Base-by-base conservation (phyloP, 2,329 filamentous ascomycete genomes). In the Colletotrichum sp. region DNA sequence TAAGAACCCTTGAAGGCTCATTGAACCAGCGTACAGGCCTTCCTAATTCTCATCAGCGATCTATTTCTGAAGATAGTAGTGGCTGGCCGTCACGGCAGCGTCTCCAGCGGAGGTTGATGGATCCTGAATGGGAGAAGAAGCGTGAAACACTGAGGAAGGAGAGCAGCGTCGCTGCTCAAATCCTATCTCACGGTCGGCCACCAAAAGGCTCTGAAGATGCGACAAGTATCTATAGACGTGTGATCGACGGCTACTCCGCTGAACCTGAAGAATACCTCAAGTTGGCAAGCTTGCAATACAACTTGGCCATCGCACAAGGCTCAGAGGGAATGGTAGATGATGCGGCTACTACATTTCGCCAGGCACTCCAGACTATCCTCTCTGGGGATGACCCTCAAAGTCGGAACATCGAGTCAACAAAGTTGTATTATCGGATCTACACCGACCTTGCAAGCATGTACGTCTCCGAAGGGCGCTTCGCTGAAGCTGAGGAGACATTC, bases 321-420 rank as follows among this genome's bases (percentile, higher is more conserved):
- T 48, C 38, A 48, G 38, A 48, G 38, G 38, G 38, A n/a, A n/a
- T n/a, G 38, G 18, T 48, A 48, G 38, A 48, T 5, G 38, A 48
- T n/a, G 38, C 38, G 0, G 38, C 38, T 48, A n/a, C 38, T 0
- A 48, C 38, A 12, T 48, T 48, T 48, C 38, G 38, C 38, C 38
- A 48, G 18, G 38, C 38, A n/a, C 38, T 48, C 0, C 38, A 48
- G 18, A 48, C 38, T 0, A 48, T 48, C 18, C 38, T 48, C 0
- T 48, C 18, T 48, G 38, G 38, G 0, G 38, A 48, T n/a, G 38
- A 48, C 18, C 38, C 38, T 0, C 2, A 2, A n/a, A 6, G 3
- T 48, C 38, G 38, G 38, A 6, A 48, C 0, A n/a, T 48, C 0
- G 18, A 48, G 38, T 1, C 38, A 1, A 48, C 18, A 1, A 48